Conservation (phyloP, 495 filamentous ascomycete species). For the Aspergillus funiculosus region DNA sequence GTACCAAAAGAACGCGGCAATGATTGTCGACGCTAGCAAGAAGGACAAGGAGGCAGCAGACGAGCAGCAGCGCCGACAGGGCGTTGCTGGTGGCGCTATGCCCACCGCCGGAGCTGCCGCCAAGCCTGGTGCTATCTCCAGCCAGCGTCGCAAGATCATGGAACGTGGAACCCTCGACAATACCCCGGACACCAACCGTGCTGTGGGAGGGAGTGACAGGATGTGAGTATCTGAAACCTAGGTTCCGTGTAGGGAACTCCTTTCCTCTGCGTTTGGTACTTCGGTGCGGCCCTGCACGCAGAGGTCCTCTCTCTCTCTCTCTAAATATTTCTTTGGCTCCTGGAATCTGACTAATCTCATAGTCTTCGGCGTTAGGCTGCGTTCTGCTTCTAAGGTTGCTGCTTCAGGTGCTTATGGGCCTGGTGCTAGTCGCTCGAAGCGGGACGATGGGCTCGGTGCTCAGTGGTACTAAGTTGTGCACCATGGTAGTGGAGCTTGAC, state of each 20-base stretch:
- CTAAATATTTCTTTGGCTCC: constrained; percentile 57
- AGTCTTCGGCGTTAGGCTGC: constrained; percentile 91
- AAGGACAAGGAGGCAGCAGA: constrained; percentile 71
- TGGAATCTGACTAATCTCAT: constrained; percentile 76
- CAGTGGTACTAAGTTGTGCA: constrained; percentile 57
- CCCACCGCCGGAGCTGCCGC: constrained; percentile 54
- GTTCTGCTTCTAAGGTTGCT: constrained; percentile 85
- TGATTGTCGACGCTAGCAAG: constrained; percentile 72
- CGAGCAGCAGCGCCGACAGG: constrained; percentile 60
- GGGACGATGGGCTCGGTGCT: constrained; percentile 55
- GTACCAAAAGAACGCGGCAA: constrained; percentile 98
- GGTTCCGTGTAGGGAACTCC: constrained; percentile 89
- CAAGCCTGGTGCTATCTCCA: constrained; percentile 67
- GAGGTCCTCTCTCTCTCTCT: constrained; percentile 42
- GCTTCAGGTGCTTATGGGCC: constrained; percentile 59
- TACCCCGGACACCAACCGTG: constrained; percentile 78
- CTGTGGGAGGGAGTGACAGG: constrained; percentile 88
- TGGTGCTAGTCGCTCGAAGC: constrained; percentile 70
- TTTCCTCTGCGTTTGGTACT: constrained; percentile 78
- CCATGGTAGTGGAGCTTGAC: constrained; percentile 29
- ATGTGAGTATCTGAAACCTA: constrained; percentile 90
- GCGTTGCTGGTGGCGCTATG: constrained; percentile 55
- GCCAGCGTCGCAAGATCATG: constrained; percentile 78
- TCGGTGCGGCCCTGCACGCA: constrained; percentile 69
- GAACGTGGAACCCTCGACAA: constrained; percentile 70